Evolutionary conservation across 1,284 basidiomycete species (phyloP), one percentile per base, ranked within the genome.

Genomic region (Ganoderma lucidum): DNA sequence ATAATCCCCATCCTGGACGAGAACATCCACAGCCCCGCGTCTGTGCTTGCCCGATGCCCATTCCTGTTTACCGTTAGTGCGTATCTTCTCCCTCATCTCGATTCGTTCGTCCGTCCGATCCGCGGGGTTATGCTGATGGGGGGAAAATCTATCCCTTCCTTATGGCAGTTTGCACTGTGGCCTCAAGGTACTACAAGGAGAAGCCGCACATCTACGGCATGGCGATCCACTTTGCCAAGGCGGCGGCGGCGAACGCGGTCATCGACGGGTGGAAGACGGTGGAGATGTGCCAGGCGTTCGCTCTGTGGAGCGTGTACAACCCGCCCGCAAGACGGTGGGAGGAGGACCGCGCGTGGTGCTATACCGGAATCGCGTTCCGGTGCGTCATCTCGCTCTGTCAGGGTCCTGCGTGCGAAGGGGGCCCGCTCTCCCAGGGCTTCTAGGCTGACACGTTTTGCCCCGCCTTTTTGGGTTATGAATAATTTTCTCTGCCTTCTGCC

Each of bases 61-160:
- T 82, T 83, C 74, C 74, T 83, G 28, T 83, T 82, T 75, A 83
- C 82, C 19, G 78, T 81, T 39, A 75, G 81, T 81, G 59, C 66
- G 81, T 80, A 61, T 37, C 62, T 51, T 23, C 62, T 48, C 45
- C 45, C 45, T 19, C 19, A 62, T 14, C 41, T 41, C 3, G 9
- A 19, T 44, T 39, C 10, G 5, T 39, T 17, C 10, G 15, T 41
- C 59, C 28, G 15, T 23, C 12, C 51, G 30, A 30, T 28, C 39
- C 53, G 14, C 32, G 32, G 17, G 30, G 10, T 12, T 28, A 53
- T 51, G 37, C 56, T 59, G 32, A 39, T 19, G 19, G 35, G 9
- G 9, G 55, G 35, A 35, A 14, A 23, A 59, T 39, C 6, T 59
- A 44, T 44, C 9, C 42, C 19, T n/a, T 48, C 30, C 23, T 23